Evolutionary conservation across 225 moss, liverwort and hornwort species (phyloP).

Genomic region (Polytrichum formosum): DNA sequence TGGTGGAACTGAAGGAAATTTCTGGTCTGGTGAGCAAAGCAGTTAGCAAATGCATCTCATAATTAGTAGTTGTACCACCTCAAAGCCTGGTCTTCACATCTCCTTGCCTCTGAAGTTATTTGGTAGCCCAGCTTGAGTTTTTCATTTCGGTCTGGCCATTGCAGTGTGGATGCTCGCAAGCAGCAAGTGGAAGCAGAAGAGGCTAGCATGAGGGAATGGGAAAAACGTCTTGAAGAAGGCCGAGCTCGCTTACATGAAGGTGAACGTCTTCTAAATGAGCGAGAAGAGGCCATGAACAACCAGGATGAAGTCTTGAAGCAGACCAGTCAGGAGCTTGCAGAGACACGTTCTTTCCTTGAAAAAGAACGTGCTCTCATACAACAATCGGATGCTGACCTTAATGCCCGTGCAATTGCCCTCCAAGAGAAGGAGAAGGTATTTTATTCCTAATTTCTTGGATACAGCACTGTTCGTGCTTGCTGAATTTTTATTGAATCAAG

Average conservation of each 20-base stretch:
- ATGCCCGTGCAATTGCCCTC: conserved; percentile 21
- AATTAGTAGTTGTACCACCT: not conserved
- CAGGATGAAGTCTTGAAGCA: conserved; percentile 35
- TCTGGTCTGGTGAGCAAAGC: no score
- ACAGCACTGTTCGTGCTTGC: no score
- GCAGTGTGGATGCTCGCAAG: conserved; percentile 57
- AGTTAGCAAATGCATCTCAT: no score
- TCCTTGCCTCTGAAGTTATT: not conserved
- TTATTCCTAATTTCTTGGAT: no score
- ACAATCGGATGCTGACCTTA: conserved; percentile 33
- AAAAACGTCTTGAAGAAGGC: conserved; percentile 48
- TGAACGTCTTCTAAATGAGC: conserved; percentile 49
- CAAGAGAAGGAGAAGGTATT: conserved; percentile 45
- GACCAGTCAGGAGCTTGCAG: conserved; percentile 28
- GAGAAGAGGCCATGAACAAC: conserved; percentile 39
- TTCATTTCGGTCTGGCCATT: not conserved
- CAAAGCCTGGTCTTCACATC: not conserved
- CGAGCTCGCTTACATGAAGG: conserved; percentile 59
- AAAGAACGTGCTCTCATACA: conserved; percentile 39
- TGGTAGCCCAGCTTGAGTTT: no score
- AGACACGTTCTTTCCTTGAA: conserved; percentile 27
- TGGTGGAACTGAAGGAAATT: no score
- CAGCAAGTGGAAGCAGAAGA: conserved; percentile 52
- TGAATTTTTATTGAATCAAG: no score
- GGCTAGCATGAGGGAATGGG: conserved; percentile 48